These are phyloP conservation scores for Spathaspora arborariae DNA, from an alignment of 805 yeast genomes.

Conservation along the genomic window DNA sequence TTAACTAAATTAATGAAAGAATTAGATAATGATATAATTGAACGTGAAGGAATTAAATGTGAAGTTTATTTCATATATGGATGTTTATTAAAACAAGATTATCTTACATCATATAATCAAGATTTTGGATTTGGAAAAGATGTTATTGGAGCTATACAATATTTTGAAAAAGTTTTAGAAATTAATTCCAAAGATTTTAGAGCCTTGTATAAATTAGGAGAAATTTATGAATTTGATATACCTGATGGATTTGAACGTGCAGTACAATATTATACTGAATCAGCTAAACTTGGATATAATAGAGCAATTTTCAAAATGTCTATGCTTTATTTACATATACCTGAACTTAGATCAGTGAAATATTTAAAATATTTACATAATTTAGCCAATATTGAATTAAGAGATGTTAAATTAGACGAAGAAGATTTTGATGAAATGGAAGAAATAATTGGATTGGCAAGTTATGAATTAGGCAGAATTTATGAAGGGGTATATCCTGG, in stretches of 20 bases:
- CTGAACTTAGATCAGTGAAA: slow-evolving; percentile 30
- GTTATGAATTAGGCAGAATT: slow-evolving; percentile 38
- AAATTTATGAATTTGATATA: slow-evolving; percentile 32
- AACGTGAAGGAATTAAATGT: slow-evolving; percentile 13
- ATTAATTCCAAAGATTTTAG: slow-evolving; percentile 28
- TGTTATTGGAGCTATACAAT: slow-evolving; percentile 24
- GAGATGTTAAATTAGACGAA: slow-evolving; percentile 28
- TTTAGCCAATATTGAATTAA: slow-evolving; percentile 35
- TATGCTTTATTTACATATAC: slow-evolving; percentile 31
- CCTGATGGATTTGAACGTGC: slow-evolving; percentile 27
- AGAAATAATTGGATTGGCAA: slow-evolving; percentile 39
- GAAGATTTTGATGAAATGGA: slow-evolving; percentile 38
- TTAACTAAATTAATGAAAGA: slow-evolving; percentile 34
- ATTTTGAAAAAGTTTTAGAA: slow-evolving; percentile 29
- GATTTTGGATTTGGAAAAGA: slow-evolving; percentile 32
- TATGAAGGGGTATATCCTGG: slow-evolving; percentile 46
- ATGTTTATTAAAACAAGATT: slow-evolving; percentile 35
- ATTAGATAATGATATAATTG: slow-evolving; percentile 17
- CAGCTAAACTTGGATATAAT: slow-evolving; percentile 42
- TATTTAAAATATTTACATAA: slow-evolving; percentile 33
- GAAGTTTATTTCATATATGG: slow-evolving; percentile 38
- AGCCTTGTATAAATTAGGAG: slow-evolving; percentile 37
- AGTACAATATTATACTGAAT: slow-evolving; percentile 28
- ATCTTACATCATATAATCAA: slow-evolving; percentile 26
- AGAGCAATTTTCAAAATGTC: slow-evolving; percentile 42